A percentile compares a stretch with the other conserved stretches of the same genome.
Conservation (phyloP, 441 rosid species). For the Biscutella laevigata region DNA sequence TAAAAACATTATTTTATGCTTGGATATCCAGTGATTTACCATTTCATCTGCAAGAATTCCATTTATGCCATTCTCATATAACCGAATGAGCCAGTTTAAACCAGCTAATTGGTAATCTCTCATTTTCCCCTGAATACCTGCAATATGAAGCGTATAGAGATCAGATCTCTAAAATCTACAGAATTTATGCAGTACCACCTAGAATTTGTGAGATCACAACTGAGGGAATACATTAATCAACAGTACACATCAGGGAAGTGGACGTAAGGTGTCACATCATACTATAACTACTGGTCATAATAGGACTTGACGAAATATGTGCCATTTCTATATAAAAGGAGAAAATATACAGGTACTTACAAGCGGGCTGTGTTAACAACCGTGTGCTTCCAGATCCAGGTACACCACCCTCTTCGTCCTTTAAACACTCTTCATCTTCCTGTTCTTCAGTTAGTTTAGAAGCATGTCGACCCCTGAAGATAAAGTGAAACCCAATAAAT, state of each 20-base stretch:
- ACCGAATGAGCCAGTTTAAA: conserved; percentile 92
- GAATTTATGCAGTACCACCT: not conserved
- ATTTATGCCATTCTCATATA: conserved; percentile 96
- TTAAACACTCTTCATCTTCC: conserved; percentile 91
- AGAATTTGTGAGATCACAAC: conserved; percentile 2
- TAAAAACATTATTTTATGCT: not conserved
- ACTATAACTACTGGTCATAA: not conserved
- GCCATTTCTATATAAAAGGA: not conserved
- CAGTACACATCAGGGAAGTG: not conserved
- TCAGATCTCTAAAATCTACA: not conserved
- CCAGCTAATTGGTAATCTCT: conserved; percentile 99
- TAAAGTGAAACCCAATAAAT: conserved; percentile 1
- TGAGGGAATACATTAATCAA: not conserved
- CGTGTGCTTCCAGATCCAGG: conserved; percentile 76
- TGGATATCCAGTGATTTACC: conserved; percentile 35
- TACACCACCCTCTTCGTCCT: conserved; percentile 87
- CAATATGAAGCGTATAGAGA: not conserved
- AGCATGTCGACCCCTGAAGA: conserved; percentile 80
- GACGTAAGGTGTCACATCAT: not conserved
- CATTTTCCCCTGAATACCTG: conserved; percentile 96
- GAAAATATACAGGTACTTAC: conserved; percentile 36
- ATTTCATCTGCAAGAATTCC: conserved; percentile 99
- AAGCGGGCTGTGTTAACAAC: conserved; percentile 81
- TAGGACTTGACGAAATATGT: not conserved
- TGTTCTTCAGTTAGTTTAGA: conserved; percentile 93